A percentile compares a stretch with the other conserved stretches of the same genome.
phyloP scores from a whole-genome alignment of 176 grass and related monocot species.

The Aegilops tauschii region DNA sequence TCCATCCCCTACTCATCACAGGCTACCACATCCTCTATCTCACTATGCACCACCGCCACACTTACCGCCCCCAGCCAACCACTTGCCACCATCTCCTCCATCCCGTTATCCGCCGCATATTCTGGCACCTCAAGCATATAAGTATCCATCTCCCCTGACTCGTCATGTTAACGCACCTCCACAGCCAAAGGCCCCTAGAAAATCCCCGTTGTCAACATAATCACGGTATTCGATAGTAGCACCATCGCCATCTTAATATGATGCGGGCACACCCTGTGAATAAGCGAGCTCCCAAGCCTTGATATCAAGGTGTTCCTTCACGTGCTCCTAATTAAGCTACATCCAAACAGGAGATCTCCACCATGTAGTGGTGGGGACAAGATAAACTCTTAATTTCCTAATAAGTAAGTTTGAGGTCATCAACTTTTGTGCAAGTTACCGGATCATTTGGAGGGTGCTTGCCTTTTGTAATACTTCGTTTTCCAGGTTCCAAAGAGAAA shows the following conservation, averaged over 20 bases:
- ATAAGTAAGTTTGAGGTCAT: neutral
- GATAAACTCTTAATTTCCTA: neutral
- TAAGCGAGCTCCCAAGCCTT: neutral
- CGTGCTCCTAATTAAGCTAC: neutral
- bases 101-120: constrained; percentile 8
- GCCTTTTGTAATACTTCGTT: constrained; percentile 7
- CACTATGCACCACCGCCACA: neutral
- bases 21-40: neutral
- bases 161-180: neutral
- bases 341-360: neutral
- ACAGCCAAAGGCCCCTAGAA: neutral
- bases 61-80: neutral
- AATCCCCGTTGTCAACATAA: neutral
- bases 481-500: neutral
- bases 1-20: neutral
- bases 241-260: constrained; percentile 5
- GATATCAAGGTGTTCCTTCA: neutral
- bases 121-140: neutral
- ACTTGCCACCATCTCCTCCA: neutral
- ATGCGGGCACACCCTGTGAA: neutral
- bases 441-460: neutral
- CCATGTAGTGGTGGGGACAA: neutral
- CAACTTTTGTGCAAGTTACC: neutral
- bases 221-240: neutral
- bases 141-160: neutral